phyloP scores from a whole-genome alignment of 352 stramenopile genomes.

The Phytophthora macrochlamydospora region DNA sequence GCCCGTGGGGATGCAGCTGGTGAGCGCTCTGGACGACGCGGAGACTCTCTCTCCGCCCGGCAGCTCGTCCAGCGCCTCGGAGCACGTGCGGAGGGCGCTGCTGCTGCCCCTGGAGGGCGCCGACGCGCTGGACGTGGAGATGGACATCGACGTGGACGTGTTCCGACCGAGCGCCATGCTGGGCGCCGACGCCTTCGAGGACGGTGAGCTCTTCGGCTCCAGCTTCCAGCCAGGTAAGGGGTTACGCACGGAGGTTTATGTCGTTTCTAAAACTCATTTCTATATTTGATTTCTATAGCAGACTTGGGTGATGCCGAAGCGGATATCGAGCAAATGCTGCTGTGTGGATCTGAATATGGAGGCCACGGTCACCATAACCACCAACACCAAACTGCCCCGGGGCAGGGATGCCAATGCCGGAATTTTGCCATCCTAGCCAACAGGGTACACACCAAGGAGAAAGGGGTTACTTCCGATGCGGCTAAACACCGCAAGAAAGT shows the following conservation, averaged over 20 bases:
- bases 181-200: conserved; percentile 52
- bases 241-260: neutral
- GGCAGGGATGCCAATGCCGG: conserved; percentile 34
- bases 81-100: conserved; percentile 20
- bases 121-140: conserved; percentile 50
- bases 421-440: conserved; percentile 44
- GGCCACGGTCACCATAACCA: conserved; percentile 38
- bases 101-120: conserved; percentile 21
- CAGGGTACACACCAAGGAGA: conserved; percentile 31
- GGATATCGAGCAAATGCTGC: conserved; percentile 76
- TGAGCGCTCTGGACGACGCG: conserved; percentile 42
- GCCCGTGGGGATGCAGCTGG: conserved; percentile 42
- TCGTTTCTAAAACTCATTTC: neutral
- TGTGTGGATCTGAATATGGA: conserved; percentile 33
- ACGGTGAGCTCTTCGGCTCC: conserved; percentile 32
- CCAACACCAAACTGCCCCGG: conserved; percentile 27
- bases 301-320: conserved; percentile 38
- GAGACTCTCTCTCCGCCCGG: conserved; percentile 16
- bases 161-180: conserved; percentile 75
- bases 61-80: conserved; percentile 1
- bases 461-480: conserved; percentile 8
- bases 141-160: conserved; percentile 66
- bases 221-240: conserved; percentile 42
- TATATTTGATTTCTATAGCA: conserved; percentile 16
- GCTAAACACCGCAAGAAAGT: conserved; percentile 51